Base-by-base conservation (phyloP, 805 yeast genomes). In the baker's yeast (Saccharomyces cerevisiae) region DNA sequence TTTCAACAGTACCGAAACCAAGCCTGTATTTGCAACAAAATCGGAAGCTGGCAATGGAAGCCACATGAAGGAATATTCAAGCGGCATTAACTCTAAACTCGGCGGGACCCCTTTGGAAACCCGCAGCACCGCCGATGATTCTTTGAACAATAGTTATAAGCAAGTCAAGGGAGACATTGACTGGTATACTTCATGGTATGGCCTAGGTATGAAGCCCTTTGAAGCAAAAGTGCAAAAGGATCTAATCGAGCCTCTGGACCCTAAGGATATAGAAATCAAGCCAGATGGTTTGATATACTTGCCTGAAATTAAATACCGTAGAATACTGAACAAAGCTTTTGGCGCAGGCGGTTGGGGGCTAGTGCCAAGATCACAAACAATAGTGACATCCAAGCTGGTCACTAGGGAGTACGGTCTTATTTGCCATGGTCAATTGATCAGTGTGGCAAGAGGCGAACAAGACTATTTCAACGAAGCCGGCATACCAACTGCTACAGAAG, bases 301-400 rank as follows among this genome's bases (percentile, higher is more conserved):
- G 48, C 99, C 99, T 0, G 99, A 94, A 69, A 94, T 94, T 72
- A 92, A 92, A 68, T 94, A 94, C 68, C 80, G 99, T 59, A 79
- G 99, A 48, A 85, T 91, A 24, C 72, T 94, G 60, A 92, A 92
- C 71, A 77, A 78, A 41, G 95, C 98, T 0, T 92, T 94, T 75
- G 99, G 99, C 3, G 97, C 99, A 6, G 99, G 99, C 28, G 97
- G 96, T 1, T 94, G 99, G 99, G 98, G 98, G 0, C 75, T 94
- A 53, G 96, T 95, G 0, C 98, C 99, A 10, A 76, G 99, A 53
- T 83, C 96, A 0, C 92, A 87, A 59, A 86, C 96, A 0, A 74
- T 81, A 52, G 82, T 94, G 31, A 85, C 96, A 1, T 79, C 83
- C 30, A 82, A 79, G 57, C 77, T 83, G 50, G 83, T 94, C 31